These are phyloP conservation scores for Centrapalus pauciflorus DNA, from an alignment of 129 eudicot genomes.

Conservation along the genomic window DNA sequence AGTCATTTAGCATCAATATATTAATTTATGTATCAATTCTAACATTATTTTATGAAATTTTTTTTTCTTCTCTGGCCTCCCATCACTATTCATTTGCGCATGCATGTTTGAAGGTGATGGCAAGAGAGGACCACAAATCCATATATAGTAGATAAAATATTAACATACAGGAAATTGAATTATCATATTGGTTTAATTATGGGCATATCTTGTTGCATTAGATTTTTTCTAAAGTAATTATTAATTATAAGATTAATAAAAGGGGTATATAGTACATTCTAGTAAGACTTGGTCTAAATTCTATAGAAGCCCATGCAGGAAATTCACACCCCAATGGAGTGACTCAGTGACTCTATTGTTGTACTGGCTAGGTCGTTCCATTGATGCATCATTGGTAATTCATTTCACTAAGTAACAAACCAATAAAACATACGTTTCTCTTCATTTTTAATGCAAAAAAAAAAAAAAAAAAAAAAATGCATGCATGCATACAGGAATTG, in stretches of 20 bases:
- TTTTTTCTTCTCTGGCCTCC: slow-evolving; percentile 12
- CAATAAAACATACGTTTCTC: background rate
- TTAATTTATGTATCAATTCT: slow-evolving; percentile 18
- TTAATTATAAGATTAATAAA: too few species aligned
- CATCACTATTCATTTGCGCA: slow-evolving; percentile 27
- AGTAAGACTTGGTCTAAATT: background rate
- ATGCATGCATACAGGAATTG: too few species aligned
- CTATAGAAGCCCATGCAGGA: background rate
- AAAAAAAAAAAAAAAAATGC: too few species aligned
- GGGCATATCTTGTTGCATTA: slow-evolving; percentile 7
- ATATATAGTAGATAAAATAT: slow-evolving; percentile 18
- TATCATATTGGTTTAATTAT: slow-evolving; percentile 8
- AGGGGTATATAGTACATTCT: background rate
- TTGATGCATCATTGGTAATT: too few species aligned
- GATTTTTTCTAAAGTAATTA: background rate
- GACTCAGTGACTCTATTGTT: too few species aligned
- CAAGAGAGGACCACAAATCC: slow-evolving; percentile 55
- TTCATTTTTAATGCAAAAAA: background rate
- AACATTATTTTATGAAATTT: slow-evolving; percentile 17
- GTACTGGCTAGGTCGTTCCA: too few species aligned
- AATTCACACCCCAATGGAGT: background rate
- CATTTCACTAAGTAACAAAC: too few species aligned
- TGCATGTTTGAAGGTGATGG: slow-evolving; percentile 23
- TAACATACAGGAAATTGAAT: slow-evolving; percentile 21
- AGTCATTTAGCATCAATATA: slow-evolving; percentile 13